These are phyloP conservation scores for Fusarium neocosmosporiellum DNA, from an alignment of 2,329 filamentous ascomycete species.

Conservation along the genomic window DNA sequence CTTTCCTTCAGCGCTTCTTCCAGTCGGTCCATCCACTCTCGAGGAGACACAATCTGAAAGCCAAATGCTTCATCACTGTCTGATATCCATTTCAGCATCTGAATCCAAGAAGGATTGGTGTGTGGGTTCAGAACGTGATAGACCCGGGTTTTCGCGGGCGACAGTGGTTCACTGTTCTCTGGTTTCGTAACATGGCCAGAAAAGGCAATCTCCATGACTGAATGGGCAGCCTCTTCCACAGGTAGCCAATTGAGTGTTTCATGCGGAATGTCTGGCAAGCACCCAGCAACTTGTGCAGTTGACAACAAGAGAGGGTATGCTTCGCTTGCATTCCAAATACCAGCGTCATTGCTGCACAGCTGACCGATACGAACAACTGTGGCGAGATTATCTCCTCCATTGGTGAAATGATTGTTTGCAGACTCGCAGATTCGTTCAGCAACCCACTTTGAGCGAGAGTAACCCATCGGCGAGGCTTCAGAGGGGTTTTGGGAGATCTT, in stretches of 20 bases:
- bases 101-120: constrained; percentile 23
- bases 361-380: constrained; percentile 61
- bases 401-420: constrained; percentile 45
- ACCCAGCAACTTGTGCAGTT: constrained; percentile 55
- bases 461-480: constrained; percentile 53
- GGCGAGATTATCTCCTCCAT: neutral
- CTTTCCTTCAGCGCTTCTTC: constrained; percentile 12
- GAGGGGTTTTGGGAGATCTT: constrained; percentile 16
- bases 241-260: constrained; percentile 60
- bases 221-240: constrained; percentile 56
- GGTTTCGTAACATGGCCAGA: neutral
- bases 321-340: constrained; percentile 63
- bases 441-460: constrained; percentile 56
- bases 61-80: neutral
- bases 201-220: constrained; percentile 51
- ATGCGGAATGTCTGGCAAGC: constrained; percentile 29
- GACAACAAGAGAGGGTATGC: constrained; percentile 65
- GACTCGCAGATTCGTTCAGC: constrained; percentile 52
- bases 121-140: constrained; percentile 42
- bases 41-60: constrained; percentile 14
- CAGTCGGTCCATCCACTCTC: constrained; percentile 30
- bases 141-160: neutral
- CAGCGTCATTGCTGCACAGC: constrained; percentile 60
- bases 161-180: too few species aligned
- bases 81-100: constrained; percentile 38